These are phyloP conservation scores for Fusarium phyllophilum DNA, from an alignment of 2,329 filamentous ascomycete species.

Conservation along the genomic window DNA sequence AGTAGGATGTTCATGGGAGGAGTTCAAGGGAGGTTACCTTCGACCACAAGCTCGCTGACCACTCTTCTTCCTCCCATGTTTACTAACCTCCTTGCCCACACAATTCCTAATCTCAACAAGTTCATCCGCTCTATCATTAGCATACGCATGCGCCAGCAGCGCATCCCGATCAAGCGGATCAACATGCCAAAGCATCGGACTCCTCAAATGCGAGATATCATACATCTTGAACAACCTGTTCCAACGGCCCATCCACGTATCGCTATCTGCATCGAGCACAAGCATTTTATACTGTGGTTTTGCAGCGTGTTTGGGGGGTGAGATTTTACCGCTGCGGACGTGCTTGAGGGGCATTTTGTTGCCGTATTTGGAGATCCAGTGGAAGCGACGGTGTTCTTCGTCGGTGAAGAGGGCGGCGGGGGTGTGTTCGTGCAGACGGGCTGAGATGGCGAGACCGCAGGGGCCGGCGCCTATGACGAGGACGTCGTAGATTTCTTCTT, in stretches of 20 bases:
- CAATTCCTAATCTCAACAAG: constrained; percentile 77
- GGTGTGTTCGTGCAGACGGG: constrained; percentile 75
- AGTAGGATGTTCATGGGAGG: background rate
- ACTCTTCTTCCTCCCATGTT: constrained; percentile 77
- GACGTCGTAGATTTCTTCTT: constrained; percentile 67
- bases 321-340: constrained; percentile 49
- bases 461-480: constrained; percentile 80
- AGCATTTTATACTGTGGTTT: constrained; percentile 58
- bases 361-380: constrained; percentile 77
- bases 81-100: constrained; percentile 82
- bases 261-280: constrained; percentile 73
- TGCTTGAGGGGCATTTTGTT: constrained; percentile 67
- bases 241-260: constrained; percentile 77
- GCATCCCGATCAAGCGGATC: constrained; percentile 81
- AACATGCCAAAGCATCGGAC: constrained; percentile 85
- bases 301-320: background rate
- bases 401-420: constrained; percentile 85
- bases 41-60: constrained; percentile 49
- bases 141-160: constrained; percentile 74
- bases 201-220: constrained; percentile 76
- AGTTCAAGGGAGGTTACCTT: constrained; percentile 49
- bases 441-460: constrained; percentile 77
- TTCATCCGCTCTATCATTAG: constrained; percentile 68
- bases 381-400: constrained; percentile 82
- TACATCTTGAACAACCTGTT: constrained; percentile 74